Evolutionary conservation across 495 filamentous ascomycete species (phyloP).

Genomic region (Neurospora sp.): DNA sequence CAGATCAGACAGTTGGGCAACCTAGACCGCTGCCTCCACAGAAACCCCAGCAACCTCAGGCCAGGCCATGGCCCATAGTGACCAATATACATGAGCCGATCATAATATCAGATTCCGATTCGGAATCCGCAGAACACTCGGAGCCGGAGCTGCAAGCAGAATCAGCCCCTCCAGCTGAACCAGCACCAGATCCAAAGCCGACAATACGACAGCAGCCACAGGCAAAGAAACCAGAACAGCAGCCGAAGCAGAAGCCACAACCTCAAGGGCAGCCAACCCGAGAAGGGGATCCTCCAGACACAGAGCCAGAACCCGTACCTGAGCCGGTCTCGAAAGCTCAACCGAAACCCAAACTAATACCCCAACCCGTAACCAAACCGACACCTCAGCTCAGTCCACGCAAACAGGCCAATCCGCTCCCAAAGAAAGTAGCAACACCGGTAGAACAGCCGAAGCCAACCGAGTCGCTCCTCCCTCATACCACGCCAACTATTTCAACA

Average conservation of each 20-base stretch:
- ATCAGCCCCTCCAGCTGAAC: not conserved
- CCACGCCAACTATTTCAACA: not conserved
- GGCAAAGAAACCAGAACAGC: not conserved
- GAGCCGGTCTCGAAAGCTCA: not conserved
- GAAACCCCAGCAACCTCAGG: not conserved
- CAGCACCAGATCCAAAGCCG: not conserved
- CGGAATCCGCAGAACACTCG: not conserved
- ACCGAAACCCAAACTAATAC: not conserved
- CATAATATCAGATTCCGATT: not conserved
- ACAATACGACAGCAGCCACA: not conserved
- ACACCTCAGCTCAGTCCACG: not conserved
- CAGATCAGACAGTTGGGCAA: not conserved
- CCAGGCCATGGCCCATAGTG: not conserved
- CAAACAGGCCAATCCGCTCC: not conserved
- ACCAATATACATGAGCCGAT: not conserved
- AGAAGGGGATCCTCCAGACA: not conserved
- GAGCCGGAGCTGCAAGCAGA: not conserved
- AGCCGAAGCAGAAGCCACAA: not conserved
- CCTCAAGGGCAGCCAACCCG: not conserved
- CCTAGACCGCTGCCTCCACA: not conserved
- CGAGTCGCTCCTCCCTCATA: not conserved
- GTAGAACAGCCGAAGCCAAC: not conserved
- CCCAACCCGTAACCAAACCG: not conserved
- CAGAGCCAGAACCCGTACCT: not conserved
- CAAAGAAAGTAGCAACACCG: not conserved